Evolutionary conservation across 345 rosid genomes (phyloP), one percentile per base, ranked within the genome.

Genomic region (Camelina hispida): DNA sequence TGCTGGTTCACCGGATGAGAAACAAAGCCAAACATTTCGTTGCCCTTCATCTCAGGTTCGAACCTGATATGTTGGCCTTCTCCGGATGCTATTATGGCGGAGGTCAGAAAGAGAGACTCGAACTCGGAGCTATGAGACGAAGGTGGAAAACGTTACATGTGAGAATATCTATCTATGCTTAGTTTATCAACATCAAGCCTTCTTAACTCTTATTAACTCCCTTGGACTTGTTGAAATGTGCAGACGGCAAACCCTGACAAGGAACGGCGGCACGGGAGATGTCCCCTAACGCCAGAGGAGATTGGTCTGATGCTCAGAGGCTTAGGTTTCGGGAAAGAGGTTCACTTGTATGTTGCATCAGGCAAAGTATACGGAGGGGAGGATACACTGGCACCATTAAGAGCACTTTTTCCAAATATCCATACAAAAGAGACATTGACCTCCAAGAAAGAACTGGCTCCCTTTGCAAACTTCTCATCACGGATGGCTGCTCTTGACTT

Each of bases 1-100:
- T 56, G 28, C 73, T 91, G 82, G 89, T 86, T 54, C 79, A 84
- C 55, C 88, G 93, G 75, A 91, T 88, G 98, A 84, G 87, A 82
- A 81, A 66, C 62, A 90, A 82, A 67, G 74, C 87, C 77, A 73
- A 84, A 63, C 86, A 86, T 77, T 91, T 87, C 67, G 81, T 94
- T 77, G 89, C 98, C 62, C 85, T 94, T 73, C 98, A 94, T 81
- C 84, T 94, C 78, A 90, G 98, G 85, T 94, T 91, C 51, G 98
- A 94, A 75, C 85, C 93, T 73, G 98, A 94, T 79, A 94, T 94
- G 97, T 88, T 94, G 52, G 98, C 98, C 35, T 94, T 94, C 87
- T 91, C 97, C 59, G 95, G 97, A 72, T 91, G 98, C 74, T 82
- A 94, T 79, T 94, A 87, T 20, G 96, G 97, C 4, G 97, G 98